A percentile compares a stretch with the other conserved stretches of the same genome.
These are phyloP conservation scores for Leccinum pachyderme DNA, from an alignment of 1,284 basidiomycete genomes.

Conservation along the genomic window DNA sequence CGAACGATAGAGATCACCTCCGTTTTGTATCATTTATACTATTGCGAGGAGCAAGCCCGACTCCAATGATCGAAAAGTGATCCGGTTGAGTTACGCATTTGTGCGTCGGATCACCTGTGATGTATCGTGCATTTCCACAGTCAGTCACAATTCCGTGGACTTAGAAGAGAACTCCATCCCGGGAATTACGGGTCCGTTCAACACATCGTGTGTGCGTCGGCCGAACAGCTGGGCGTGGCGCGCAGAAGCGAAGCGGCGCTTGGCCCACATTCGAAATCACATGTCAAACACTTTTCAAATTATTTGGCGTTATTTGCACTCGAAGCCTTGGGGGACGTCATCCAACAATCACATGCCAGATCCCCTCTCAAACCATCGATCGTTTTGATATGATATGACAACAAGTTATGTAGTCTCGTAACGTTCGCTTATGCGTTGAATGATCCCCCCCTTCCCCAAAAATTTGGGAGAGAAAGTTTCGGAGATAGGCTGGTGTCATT, in stretches of 20 bases:
- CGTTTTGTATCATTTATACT: background rate
- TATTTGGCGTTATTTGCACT: background rate
- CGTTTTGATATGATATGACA: background rate
- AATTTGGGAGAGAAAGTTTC: background rate
- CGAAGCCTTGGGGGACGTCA: background rate
- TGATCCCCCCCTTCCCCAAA: background rate
- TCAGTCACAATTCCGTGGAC: background rate
- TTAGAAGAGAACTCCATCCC: background rate
- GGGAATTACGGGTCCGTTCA: too few species aligned
- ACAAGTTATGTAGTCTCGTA: background rate
- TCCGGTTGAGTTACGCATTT: background rate
- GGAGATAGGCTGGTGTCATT: background rate
- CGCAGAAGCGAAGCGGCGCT: background rate
- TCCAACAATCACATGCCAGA: background rate
- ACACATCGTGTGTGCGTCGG: background rate
- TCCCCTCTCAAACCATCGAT: background rate
- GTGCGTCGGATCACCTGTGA: background rate
- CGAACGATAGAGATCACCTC: background rate
- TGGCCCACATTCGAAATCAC: background rate
- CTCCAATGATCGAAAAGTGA: background rate
- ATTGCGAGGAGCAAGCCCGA: background rate
- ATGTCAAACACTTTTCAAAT: background rate
- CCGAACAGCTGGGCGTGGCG: background rate
- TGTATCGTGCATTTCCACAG: background rate
- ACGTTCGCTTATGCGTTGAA: background rate